Conservation (phyloP, 352 stramenopile genomes). For the Elongisporangium prolatum region DNA sequence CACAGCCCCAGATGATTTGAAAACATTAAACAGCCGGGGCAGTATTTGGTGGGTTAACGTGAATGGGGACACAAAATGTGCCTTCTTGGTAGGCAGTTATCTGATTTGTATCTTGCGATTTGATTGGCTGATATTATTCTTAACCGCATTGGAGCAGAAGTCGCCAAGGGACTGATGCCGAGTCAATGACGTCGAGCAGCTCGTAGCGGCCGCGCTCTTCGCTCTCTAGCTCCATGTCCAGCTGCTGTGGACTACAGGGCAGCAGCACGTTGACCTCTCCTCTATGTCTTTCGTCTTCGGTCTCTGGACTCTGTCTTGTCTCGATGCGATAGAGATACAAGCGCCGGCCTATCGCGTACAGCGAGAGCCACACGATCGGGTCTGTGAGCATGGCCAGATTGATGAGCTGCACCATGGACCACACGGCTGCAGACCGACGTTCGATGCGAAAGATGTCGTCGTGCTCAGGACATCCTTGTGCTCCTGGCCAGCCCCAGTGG, state of each 20-base stretch:
- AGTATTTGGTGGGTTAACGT: too few species aligned
- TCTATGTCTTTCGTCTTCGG: not conserved
- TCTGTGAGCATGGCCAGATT: not conserved
- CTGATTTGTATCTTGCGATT: not conserved
- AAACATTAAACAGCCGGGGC: not conserved
- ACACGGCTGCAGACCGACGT: not conserved
- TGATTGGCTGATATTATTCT: not conserved
- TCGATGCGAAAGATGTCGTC: not conserved
- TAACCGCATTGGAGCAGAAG: not conserved
- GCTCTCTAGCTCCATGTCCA: not conserved
- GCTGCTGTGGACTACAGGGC: not conserved
- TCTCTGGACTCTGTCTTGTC: not conserved
- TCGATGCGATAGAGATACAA: not conserved
- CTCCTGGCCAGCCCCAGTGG: not conserved
- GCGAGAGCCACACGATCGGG: not conserved
- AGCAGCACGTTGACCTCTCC: not conserved
- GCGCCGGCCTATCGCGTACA: not conserved
- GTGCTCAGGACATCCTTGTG: not conserved
- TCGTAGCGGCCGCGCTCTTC: not conserved
- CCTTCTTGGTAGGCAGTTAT: not conserved
- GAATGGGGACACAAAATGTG: not conserved
- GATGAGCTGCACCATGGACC: not conserved
- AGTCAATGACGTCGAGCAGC: not conserved
- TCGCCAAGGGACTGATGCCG: not conserved
- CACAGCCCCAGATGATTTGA: not conserved